Evolutionary conservation across 139 green algal species (phyloP), one percentile per base, ranked within the genome.

Genomic region (Micractinium sp.): DNA sequence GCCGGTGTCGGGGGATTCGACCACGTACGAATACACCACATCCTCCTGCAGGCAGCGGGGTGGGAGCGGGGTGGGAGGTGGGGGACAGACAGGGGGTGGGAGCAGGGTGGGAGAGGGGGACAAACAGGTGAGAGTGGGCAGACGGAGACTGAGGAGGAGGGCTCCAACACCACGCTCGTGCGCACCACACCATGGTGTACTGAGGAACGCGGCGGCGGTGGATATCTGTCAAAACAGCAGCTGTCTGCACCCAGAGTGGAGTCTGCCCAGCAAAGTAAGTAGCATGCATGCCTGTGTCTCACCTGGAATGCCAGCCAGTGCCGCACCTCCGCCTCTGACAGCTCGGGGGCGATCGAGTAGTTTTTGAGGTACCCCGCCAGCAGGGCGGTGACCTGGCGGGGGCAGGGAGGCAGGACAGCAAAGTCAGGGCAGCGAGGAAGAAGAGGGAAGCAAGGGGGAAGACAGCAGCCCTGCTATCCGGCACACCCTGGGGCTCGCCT

Each of bases 1-100:
- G 13, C 95, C 92, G 79, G 84, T 75, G 85, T 82, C 75, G 23
- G 85, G 69, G 74, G 84, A 88, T 79, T 99, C 96, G 41, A 99
- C 97, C 16, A 99, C 97, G 85, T 96, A 99, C 20, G 93, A 90
- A 89, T 98, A 91, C 12, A 99, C 91, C 63, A 99, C 97, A 29
- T 94, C 93, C 29, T 77, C 25, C 60, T 73, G 82, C 33, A 41
- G 4, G 3, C 53, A 69, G 78, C 38, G 39, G 39, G 25, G 39
- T 23, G 78, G 20, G 53, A 61, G 14, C 14, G 38, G 38, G 39
- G 25, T 20, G 15, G 27, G 5, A 79, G 73, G n/a, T 25, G 14
- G 33, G 15, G 15, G 69, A 38, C 29, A 38, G 15, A 36, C 69
- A 77, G 47, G 5, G 47, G 47, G 22, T n/a, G 66, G 4, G 14